Evolutionary conservation across 495 filamentous ascomycete genomes (phyloP).

Genomic region (Penicillium desertorum): DNA sequence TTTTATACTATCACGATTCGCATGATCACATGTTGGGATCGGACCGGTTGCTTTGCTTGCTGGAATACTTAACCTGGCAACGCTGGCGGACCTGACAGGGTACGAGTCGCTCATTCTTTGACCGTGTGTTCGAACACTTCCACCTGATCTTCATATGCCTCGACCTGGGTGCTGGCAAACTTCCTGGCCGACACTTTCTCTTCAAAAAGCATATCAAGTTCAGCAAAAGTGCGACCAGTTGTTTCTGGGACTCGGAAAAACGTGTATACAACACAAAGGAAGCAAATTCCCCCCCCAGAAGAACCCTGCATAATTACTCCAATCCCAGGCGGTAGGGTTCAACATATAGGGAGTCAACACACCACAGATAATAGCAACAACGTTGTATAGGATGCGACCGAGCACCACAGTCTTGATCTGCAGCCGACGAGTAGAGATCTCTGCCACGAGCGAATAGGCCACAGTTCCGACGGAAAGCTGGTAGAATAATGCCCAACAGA

Average conservation of each 20-base stretch:
- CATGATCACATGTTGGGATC: too few species aligned
- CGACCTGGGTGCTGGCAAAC: neutral
- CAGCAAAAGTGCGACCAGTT: neutral
- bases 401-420: slow-evolving; percentile 63
- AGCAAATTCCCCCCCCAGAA: neutral
- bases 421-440: slow-evolving; percentile 62
- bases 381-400: slow-evolving; percentile 59
- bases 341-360: neutral
- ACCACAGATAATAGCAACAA: slow-evolving; percentile 4
- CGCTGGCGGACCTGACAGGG: too few species aligned
- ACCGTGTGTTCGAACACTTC: neutral
- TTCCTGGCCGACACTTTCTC: neutral
- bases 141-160: neutral
- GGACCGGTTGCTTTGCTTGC: too few species aligned
- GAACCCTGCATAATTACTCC: neutral
- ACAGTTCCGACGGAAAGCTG: slow-evolving; percentile 64
- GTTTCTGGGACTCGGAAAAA: neutral
- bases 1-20: too few species aligned
- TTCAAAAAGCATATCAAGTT: neutral
- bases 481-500: slow-evolving; percentile 37
- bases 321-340: neutral
- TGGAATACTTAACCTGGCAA: neutral
- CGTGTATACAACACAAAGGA: neutral
- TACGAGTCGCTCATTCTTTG: neutral
- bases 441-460: slow-evolving; percentile 63